Evolutionary conservation across 257 asterid genomes (phyloP).

Genomic region (Cruciata laevipes): DNA sequence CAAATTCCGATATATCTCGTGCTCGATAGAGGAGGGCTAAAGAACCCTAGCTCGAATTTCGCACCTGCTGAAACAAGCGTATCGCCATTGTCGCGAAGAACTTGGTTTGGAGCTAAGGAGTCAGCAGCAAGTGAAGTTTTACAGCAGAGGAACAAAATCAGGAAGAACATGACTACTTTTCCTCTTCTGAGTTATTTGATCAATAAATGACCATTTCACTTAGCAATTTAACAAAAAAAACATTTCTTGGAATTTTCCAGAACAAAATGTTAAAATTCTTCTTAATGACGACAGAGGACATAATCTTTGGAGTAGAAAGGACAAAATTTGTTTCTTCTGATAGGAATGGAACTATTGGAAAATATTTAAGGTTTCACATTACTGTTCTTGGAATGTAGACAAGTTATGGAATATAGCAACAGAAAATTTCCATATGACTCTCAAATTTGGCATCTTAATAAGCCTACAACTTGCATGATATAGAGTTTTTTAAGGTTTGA

Average conservation of each 20-base stretch:
- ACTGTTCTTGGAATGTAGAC: not conserved
- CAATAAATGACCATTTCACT: not conserved
- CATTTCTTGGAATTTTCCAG: not conserved
- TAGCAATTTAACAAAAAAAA: not conserved
- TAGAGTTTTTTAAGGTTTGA: too few species aligned
- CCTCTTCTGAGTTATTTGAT: not conserved
- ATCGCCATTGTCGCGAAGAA: constrained; percentile 13
- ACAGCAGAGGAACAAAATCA: constrained; percentile 14
- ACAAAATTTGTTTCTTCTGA: not conserved
- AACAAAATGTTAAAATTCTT: not conserved
- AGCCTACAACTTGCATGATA: too few species aligned
- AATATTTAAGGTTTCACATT: not conserved
- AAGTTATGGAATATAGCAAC: not conserved
- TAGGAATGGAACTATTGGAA: not conserved
- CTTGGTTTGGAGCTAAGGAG: constrained; percentile 10
- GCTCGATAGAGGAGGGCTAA: constrained; percentile 6
- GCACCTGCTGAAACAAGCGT: constrained; percentile 11
- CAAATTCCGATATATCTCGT: constrained; percentile 21
- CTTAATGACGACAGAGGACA: not conserved
- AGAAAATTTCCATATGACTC: not conserved
- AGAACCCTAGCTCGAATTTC: constrained; percentile 24
- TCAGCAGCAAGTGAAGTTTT: constrained; percentile 12
- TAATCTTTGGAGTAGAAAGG: not conserved
- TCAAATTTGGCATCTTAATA: not conserved
- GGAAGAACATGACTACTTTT: not conserved